Evolutionary conservation across 2,329 filamentous ascomycete species (phyloP).

Genomic region (Polytolypa hystricis): DNA sequence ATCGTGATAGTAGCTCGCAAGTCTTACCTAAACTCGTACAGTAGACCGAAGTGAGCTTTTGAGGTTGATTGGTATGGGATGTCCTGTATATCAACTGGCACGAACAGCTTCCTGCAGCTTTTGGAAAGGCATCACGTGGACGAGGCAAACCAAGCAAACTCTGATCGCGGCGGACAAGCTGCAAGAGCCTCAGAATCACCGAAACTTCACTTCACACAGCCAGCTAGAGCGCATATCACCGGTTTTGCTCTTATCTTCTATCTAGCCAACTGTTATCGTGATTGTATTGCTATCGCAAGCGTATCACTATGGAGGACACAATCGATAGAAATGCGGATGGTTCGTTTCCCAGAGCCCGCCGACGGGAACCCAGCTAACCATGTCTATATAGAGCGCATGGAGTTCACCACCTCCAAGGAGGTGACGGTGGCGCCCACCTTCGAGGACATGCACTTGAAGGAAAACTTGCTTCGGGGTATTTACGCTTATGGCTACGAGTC

Average conservation of each 20-base stretch:
- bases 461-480: constrained; percentile 90
- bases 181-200: no score
- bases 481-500: constrained; percentile 99
- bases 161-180: no score
- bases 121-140: constrained; percentile 1
- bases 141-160: constrained; percentile 4
- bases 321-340: constrained; percentile 83
- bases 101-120: background rate
- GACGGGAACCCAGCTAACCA: background rate
- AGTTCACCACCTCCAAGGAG: constrained; percentile 97
- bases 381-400: constrained; percentile 63
- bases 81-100: background rate
- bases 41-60: background rate
- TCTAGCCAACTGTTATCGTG: no score
- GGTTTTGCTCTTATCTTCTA: no score
- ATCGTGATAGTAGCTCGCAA: constrained; percentile 42
- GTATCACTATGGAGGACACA: constrained; percentile 69
- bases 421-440: constrained; percentile 87
- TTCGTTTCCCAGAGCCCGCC: constrained; percentile 17
- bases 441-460: constrained; percentile 93
- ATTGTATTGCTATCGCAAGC: no score
- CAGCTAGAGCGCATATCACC: no score
- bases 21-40: background rate
- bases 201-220: no score
- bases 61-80: no score